A percentile compares a stretch with the other conserved stretches of the same genome.
phyloP scores from a whole-genome alignment of 2,329 filamentous ascomycete genomes.

The Fusarium ramigenum region DNA sequence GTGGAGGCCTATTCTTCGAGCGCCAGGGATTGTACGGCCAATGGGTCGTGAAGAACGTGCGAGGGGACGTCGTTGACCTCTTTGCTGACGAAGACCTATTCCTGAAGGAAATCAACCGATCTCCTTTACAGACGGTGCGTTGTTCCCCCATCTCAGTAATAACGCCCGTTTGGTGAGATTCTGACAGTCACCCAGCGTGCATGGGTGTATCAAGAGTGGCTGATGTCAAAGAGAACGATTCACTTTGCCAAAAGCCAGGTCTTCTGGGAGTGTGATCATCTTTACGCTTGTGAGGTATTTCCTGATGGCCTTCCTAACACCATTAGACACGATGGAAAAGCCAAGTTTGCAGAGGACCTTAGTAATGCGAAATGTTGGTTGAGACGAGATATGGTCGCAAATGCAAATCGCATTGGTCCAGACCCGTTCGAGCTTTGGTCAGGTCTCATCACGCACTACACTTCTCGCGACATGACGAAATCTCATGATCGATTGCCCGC shows the following conservation, averaged over 20 bases:
- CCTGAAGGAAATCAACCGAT: background rate
- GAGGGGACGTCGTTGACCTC: fast-evolving
- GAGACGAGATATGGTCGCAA: background rate
- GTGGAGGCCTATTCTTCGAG: background rate
- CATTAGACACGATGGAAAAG: no score
- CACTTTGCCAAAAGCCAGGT: background rate
- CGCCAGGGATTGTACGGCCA: fast-evolving
- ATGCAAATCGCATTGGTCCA: background rate
- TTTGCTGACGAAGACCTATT: background rate
- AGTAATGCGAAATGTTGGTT: no score
- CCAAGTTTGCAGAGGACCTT: no score
- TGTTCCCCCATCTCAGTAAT: fast-evolving
- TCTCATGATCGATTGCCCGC: background rate
- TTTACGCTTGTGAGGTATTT: background rate
- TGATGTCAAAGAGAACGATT: background rate
- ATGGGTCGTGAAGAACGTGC: background rate
- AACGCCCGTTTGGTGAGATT: fast-evolving
- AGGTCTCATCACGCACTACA: background rate
- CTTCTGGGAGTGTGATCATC: background rate
- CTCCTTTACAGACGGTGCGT: background rate
- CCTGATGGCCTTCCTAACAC: background rate
- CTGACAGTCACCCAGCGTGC: background rate
- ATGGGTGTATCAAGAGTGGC: background rate
- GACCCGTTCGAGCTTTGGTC: background rate
- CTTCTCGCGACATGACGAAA: fast-evolving